Conservation (phyloP, 257 asterid genomes). For the Primulina tabacum region DNA sequence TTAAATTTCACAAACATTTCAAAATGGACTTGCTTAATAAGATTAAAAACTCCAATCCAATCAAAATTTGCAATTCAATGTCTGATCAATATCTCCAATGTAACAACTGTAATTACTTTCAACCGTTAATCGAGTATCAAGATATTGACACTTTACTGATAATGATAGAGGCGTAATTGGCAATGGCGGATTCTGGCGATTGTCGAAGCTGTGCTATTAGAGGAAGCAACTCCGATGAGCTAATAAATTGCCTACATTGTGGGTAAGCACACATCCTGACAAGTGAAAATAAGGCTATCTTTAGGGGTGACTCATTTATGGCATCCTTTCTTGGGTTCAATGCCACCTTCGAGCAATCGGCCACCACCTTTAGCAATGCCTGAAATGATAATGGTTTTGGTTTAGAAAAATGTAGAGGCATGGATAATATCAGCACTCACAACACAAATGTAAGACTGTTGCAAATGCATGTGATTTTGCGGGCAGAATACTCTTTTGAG, state of each 20-base stretch:
- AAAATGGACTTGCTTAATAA: neutral
- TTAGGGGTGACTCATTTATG: conserved; percentile 77
- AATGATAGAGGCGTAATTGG: conserved; percentile 76
- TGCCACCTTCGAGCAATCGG: conserved; percentile 70
- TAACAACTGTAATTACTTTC: neutral
- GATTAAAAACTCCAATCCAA: too few relatives aligned
- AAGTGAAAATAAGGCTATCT: conserved; percentile 80
- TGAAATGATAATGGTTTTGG: conserved; percentile 27
- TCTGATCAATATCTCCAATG: neutral
- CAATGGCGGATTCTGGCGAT: conserved; percentile 84
- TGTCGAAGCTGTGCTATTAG: conserved; percentile 74
- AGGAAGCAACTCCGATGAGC: conserved; percentile 71
- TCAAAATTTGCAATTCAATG: neutral
- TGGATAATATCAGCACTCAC: neutral
- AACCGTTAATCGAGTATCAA: conserved; percentile 15
- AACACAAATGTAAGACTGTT: neutral
- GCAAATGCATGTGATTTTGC: neutral
- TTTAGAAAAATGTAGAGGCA: conserved; percentile 13
- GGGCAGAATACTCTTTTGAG: too few relatives aligned
- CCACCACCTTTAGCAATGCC: conserved; percentile 87
- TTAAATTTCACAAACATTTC: too few relatives aligned
- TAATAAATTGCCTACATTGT: conserved; percentile 72
- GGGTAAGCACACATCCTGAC: conserved; percentile 95
- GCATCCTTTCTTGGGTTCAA: conserved; percentile 73
- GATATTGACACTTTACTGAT: conserved; percentile 63